Percentiles rank a stretch among this genome's conserved stretches.
phyloP scores from a whole-genome alignment of 2,329 filamentous ascomycete species.

The Chrysosporium keratinophilum region DNA sequence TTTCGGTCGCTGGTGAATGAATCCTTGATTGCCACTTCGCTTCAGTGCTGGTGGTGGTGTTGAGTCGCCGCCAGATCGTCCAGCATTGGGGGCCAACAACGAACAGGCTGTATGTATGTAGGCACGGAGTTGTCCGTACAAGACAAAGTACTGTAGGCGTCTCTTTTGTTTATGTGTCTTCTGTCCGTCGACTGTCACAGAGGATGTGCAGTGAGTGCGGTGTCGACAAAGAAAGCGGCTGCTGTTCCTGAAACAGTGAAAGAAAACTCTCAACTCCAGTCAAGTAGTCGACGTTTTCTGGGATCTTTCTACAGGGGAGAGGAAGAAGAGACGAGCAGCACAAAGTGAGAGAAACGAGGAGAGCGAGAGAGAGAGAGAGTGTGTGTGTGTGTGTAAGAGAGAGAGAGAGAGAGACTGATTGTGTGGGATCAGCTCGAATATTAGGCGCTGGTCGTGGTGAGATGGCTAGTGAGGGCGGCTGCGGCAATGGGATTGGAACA shows the following conservation, averaged over 20 bases:
- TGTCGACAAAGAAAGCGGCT: conserved; percentile 3
- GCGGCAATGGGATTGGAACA: neutral
- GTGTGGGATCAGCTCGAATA: neutral
- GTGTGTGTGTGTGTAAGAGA: neutral
- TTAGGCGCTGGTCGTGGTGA: neutral
- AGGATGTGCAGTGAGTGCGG: neutral
- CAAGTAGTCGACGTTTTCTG: conserved; percentile 3
- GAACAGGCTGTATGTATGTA: neutral
- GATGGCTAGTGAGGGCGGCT: neutral
- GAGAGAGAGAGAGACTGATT: neutral
- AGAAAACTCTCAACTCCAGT: conserved; percentile 1
- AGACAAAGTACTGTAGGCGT: neutral
- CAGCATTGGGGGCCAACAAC: neutral
- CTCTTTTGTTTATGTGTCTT: neutral
- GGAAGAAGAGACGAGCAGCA: neutral
- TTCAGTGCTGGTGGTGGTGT: too few relatives aligned
- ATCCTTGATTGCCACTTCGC: too few relatives aligned
- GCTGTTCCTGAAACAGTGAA: conserved; percentile 3
- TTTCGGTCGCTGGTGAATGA: too few relatives aligned
- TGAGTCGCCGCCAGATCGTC: too few relatives aligned
- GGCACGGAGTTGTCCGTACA: neutral
- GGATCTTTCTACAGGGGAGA: neutral
- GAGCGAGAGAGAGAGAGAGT: neutral
- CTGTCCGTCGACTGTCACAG: neutral
- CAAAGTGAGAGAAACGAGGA: neutral